Evolutionary conservation across 208 protist species (phyloP).

Genomic region (Crithidia mellificae): DNA sequence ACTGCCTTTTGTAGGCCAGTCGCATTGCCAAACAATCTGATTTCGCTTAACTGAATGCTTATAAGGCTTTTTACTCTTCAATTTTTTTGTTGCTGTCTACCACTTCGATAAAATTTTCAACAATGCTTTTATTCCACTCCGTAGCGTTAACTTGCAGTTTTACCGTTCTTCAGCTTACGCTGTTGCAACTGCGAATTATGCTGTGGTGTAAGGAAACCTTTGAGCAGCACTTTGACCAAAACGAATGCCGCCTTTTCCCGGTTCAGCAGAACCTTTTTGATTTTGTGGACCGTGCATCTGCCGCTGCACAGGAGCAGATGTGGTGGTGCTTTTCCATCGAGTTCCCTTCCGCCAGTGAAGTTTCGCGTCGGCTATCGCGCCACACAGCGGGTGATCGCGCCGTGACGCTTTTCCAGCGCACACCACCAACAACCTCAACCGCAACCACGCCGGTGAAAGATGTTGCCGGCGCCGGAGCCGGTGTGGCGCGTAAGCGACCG

Average conservation of each 20-base stretch:
- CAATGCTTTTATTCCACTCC: too few species aligned
- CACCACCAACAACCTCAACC: not conserved
- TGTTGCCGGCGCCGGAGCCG: not conserved
- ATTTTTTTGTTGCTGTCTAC: not conserved
- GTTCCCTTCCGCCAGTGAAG: slow-evolving; percentile 67
- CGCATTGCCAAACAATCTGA: too few species aligned
- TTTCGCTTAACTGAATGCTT: too few species aligned
- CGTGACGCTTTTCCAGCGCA: slow-evolving; percentile 8
- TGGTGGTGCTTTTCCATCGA: slow-evolving; percentile 86
- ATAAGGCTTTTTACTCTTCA: too few species aligned
- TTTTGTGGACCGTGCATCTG: slow-evolving; percentile 52
- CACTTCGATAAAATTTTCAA: not conserved
- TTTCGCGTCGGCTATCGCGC: slow-evolving; percentile 42
- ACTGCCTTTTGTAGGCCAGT: too few species aligned
- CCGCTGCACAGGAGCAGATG: not conserved
- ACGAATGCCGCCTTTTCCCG: slow-evolving; percentile 61
- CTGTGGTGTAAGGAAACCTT: slow-evolving; percentile 84
- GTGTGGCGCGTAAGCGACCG: slow-evolving; percentile 6
- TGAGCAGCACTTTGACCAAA: slow-evolving; percentile 45
- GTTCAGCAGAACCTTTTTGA: slow-evolving; percentile 79
- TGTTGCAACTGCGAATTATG: slow-evolving; percentile 25
- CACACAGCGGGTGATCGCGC: slow-evolving; percentile 15
- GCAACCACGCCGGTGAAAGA: not conserved
- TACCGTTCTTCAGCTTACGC: not conserved
- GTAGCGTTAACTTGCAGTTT: too few species aligned